Evolutionary conservation across 306 rosid species (phyloP).

Genomic region (Citrullus colocynthis): DNA sequence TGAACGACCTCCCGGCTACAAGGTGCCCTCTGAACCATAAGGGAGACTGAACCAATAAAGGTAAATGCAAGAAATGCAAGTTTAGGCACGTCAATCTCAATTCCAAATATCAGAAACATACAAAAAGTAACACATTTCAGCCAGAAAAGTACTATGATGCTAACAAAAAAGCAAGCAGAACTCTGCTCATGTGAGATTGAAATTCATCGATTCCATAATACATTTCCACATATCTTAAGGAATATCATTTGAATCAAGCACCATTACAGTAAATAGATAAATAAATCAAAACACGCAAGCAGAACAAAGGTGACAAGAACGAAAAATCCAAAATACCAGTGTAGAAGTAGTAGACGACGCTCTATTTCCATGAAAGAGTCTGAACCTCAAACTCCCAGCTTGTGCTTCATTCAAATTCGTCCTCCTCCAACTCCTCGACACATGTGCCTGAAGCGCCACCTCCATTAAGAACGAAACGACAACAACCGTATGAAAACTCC

Average conservation of each 20-base stretch:
- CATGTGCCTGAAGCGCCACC: constrained; percentile 30
- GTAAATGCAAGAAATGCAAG: constrained; percentile 2
- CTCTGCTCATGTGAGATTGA: not conserved
- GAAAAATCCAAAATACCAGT: constrained; percentile 18
- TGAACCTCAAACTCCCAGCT: constrained; percentile 23
- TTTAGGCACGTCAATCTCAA: constrained; percentile 1
- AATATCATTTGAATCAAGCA: not conserved
- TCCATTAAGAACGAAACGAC: constrained; percentile 24
- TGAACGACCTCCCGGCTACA: constrained; percentile 29
- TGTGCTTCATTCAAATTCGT: constrained; percentile 22
- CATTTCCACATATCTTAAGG: not conserved
- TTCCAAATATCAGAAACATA: not conserved
- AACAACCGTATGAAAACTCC: not conserved
- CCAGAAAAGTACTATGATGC: not conserved
- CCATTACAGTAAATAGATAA: not conserved
- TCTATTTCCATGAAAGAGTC: constrained; percentile 26
- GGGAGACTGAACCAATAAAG: constrained; percentile 37
- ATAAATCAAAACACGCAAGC: not conserved
- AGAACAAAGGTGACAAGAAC: not conserved
- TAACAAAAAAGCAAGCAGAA: not conserved
- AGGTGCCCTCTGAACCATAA: constrained; percentile 29
- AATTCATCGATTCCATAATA: not conserved
- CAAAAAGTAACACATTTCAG: not conserved
- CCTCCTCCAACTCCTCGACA: constrained; percentile 24
- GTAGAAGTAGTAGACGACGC: constrained; percentile 10